Conservation (phyloP, 352 stramenopile species). For the Vaucheria bursata region DNA sequence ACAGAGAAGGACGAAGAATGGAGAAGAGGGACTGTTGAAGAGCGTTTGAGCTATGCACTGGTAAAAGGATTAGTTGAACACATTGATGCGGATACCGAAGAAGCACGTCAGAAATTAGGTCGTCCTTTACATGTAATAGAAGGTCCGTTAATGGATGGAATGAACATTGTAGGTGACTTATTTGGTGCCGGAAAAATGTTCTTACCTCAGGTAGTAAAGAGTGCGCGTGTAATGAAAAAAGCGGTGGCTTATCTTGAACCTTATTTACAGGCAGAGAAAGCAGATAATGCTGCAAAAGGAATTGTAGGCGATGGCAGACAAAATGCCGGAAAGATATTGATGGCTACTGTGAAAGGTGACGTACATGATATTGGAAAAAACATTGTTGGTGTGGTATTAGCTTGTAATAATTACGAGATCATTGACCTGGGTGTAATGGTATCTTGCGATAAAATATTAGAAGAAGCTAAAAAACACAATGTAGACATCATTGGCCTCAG, state of each 20-base stretch:
- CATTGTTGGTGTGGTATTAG: conserved; percentile 93
- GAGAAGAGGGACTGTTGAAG: conserved; percentile 66
- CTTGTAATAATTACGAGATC: conserved; percentile 96
- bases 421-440: conserved; percentile 93
- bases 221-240: conserved; percentile 96
- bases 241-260: conserved; percentile 91
- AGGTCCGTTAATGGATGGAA: conserved; percentile 93
- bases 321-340: conserved; percentile 62
- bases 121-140: conserved; percentile 92
- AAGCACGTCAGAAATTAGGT: conserved; percentile 62
- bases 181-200: conserved; percentile 97
- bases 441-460: conserved; percentile 75
- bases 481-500: conserved; percentile 92
- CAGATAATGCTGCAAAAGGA: conserved; percentile 50
- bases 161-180: conserved; percentile 92
- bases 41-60: conserved; percentile 85
- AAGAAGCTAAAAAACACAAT: conserved; percentile 60
- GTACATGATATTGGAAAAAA: conserved; percentile 99
- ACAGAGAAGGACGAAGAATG: conserved; percentile 47
- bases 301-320: conserved; percentile 59
- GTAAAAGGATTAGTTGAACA: conserved; percentile 94
- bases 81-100: conserved; percentile 85
- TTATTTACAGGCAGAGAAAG: conserved; percentile 96
- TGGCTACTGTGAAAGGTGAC: conserved; percentile 95
- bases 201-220: conserved; percentile 90